A percentile compares a stretch with the other conserved stretches of the same genome.
phyloP scores from a whole-genome alignment of 306 rosid species.

The Spatholobus suberectus region DNA sequence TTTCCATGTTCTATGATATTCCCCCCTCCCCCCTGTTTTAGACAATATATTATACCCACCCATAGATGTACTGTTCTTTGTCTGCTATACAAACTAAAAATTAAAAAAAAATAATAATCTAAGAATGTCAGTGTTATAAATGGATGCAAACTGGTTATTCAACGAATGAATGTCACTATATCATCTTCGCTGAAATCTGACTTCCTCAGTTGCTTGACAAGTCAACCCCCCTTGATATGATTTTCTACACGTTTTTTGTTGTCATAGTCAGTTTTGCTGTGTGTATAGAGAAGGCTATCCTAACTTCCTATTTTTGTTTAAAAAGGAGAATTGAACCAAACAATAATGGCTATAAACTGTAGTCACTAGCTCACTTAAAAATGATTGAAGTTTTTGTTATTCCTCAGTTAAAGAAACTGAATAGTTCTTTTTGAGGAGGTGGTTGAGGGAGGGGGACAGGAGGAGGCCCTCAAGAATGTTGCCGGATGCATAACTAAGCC shows the following conservation, averaged over 20 bases:
- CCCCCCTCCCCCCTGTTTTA: background rate
- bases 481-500: background rate
- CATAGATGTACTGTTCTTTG: background rate
- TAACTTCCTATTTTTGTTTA: background rate
- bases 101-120: background rate
- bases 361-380: slow-evolving; percentile 9
- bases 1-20: background rate
- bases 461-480: background rate
- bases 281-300: background rate
- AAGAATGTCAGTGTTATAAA: background rate
- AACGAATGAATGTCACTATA: background rate
- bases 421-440: slow-evolving; percentile 29
- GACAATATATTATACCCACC: background rate
- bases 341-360: slow-evolving; percentile 1
- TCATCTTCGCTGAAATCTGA: background rate
- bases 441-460: background rate
- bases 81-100: too few relatives aligned
- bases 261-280: background rate
- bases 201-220: background rate
- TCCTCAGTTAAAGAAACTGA: background rate
- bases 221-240: background rate
- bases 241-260: background rate
- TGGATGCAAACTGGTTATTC: background rate
- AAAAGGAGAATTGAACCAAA: background rate
- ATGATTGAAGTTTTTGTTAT: background rate